Evolutionary conservation across 352 stramenopile species (phyloP).

Genomic region (Phytophthora pisi): DNA sequence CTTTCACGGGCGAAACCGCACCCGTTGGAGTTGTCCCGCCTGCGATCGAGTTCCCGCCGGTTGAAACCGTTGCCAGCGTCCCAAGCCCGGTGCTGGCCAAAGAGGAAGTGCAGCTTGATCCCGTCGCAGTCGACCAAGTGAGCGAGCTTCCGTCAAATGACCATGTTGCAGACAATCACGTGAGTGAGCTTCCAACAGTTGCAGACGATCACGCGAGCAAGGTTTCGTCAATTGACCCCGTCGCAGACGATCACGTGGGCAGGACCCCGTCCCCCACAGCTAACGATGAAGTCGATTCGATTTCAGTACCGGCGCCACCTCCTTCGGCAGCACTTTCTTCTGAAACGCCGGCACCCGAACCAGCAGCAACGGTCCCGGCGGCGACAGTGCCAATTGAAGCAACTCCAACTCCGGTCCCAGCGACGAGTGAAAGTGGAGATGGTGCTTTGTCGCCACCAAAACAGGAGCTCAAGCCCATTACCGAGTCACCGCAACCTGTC

Average conservation of each 20-base stretch:
- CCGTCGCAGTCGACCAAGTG: constrained; percentile 24
- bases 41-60: not conserved
- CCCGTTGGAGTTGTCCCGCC: not conserved
- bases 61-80: not conserved
- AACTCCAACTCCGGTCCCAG: not conserved
- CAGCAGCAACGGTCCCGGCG: not conserved
- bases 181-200: no score
- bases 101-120: not conserved
- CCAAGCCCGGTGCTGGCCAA: not conserved
- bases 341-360: not conserved
- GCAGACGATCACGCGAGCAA: no score
- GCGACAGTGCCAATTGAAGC: not conserved
- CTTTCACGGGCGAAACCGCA: not conserved
- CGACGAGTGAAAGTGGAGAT: not conserved
- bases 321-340: constrained; percentile 5
- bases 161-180: no score
- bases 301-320: constrained; percentile 7
- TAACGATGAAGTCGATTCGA: constrained; percentile 9
- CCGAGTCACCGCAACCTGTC: constrained; percentile 4
- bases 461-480: not conserved
- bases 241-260: constrained; percentile 24
- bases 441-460: not conserved
- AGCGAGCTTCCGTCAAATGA: not conserved
- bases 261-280: not conserved
- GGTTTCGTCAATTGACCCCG: not conserved